Percentiles rank a stretch among this genome's conserved stretches.
Conservation (phyloP, 345 rosid genomes). For the Carallia pectinifolia region DNA sequence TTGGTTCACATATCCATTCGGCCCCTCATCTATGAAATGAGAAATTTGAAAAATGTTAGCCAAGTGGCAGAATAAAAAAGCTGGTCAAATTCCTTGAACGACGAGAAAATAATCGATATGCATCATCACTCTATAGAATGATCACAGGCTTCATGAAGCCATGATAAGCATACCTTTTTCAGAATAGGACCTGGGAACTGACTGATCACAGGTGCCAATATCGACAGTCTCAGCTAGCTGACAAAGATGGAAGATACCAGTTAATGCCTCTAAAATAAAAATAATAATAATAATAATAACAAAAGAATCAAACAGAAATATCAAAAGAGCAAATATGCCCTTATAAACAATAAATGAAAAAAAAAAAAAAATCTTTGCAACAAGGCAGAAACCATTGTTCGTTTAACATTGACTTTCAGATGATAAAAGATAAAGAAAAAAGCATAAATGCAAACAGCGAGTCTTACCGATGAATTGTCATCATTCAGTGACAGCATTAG, state of each 20-base stretch:
- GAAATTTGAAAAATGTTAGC: slow-evolving; percentile 3
- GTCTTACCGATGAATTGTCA: slow-evolving; percentile 68
- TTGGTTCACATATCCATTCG: slow-evolving; percentile 42
- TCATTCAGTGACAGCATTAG: slow-evolving; percentile 85
- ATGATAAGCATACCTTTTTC: slow-evolving; percentile 47
- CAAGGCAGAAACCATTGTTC: no score
- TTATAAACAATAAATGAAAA: not conserved
- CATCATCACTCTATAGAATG: not conserved
- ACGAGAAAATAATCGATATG: not conserved
- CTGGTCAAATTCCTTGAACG: slow-evolving; percentile 1
- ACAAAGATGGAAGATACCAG: slow-evolving; percentile 5
- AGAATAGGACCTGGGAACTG: slow-evolving; percentile 53
- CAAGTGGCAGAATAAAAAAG: not conserved
- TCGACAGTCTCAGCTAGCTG: slow-evolving; percentile 66
- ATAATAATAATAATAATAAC: not conserved
- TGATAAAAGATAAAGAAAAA: no score
- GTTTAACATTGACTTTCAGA: no score
- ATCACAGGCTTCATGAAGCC: slow-evolving; percentile 1
- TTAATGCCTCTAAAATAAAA: slow-evolving; percentile 1
- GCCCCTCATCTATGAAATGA: slow-evolving; percentile 45
- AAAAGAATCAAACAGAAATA: slow-evolving; percentile 1
- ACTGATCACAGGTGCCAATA: slow-evolving; percentile 60
- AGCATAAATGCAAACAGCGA: not conserved
- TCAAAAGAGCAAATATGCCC: slow-evolving; percentile 5
- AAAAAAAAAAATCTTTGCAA: no score